These are phyloP conservation scores for Talaromyces liani DNA, from an alignment of 495 filamentous ascomycete species.

Conservation along the genomic window DNA sequence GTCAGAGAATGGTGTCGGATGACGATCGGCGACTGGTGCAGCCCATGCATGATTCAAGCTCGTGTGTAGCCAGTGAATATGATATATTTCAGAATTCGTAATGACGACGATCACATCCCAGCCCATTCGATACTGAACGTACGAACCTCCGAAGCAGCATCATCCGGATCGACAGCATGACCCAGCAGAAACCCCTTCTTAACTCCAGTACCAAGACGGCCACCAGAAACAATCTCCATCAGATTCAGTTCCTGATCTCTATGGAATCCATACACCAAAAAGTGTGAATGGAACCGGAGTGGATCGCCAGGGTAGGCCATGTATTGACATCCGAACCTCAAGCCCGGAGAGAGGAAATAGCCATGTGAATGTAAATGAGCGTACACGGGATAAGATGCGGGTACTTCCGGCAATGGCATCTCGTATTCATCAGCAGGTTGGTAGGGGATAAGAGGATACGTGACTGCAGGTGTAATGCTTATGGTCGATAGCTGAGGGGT, in stretches of 20 bases:
- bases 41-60: not conserved
- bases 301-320: constrained; percentile 93
- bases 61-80: not conserved
- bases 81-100: not conserved
- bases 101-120: constrained; percentile 51
- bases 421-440: constrained; percentile 22
- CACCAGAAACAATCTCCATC: constrained; percentile 76
- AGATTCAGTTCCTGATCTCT: constrained; percentile 85
- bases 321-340: constrained; percentile 92
- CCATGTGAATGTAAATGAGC: constrained; percentile 67
- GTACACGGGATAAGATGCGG: constrained; percentile 42
- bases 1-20: too few species aligned
- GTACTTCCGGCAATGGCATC: constrained; percentile 36
- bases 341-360: constrained; percentile 84
- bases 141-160: constrained; percentile 34
- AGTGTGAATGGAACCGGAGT: constrained; percentile 89
- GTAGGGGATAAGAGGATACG: constrained; percentile 41
- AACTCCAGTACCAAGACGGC: constrained; percentile 83
- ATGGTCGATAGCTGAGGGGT: constrained; percentile 20
- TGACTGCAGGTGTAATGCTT: constrained; percentile 54
- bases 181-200: constrained; percentile 94
- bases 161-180: constrained; percentile 38
- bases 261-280: constrained; percentile 64
- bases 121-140: constrained; percentile 80
- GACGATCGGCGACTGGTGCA: not conserved